A percentile compares a stretch with the other conserved stretches of the same genome.
These are phyloP conservation scores for Leptodontidium sp. DNA, from an alignment of 2,329 filamentous ascomycete species.

Conservation along the genomic window DNA sequence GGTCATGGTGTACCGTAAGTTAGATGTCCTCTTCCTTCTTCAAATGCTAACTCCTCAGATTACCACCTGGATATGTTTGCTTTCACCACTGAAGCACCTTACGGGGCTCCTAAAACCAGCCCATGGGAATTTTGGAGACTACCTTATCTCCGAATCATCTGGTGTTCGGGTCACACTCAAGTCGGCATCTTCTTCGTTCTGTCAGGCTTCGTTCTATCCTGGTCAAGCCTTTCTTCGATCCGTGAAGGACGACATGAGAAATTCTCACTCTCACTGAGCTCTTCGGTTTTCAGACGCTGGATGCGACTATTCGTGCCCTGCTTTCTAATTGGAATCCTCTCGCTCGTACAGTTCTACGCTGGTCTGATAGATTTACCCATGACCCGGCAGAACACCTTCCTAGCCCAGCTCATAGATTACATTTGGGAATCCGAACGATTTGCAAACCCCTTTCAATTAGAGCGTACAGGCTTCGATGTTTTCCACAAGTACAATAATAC, in stretches of 20 bases:
- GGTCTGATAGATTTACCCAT: conserved; percentile 20
- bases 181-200: conserved; percentile 25
- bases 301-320: conserved; percentile 23
- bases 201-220: conserved; percentile 25
- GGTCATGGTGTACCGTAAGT: conserved; percentile 25
- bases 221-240: conserved; percentile 23
- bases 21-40: background rate
- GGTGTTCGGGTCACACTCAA: conserved; percentile 21
- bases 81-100: conserved; percentile 24
- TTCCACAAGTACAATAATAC: conserved; percentile 23
- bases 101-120: conserved; percentile 12
- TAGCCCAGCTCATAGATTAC: conserved; percentile 20
- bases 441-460: conserved; percentile 23
- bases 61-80: conserved; percentile 23
- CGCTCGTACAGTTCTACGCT: conserved; percentile 22
- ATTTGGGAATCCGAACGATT: conserved; percentile 21
- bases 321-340: conserved; percentile 23
- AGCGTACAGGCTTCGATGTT: conserved; percentile 20
- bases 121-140: conserved; percentile 25
- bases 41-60: conserved; percentile 2
- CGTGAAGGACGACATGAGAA: conserved; percentile 23
- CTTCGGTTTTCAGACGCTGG: conserved; percentile 20
- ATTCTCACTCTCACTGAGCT: conserved; percentile 23
- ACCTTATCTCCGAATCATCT: conserved; percentile 24
- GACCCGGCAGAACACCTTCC: conserved; percentile 14